Base-by-base conservation (phyloP, 106 monocot genomes). In the Iris macrosiphon region DNA sequence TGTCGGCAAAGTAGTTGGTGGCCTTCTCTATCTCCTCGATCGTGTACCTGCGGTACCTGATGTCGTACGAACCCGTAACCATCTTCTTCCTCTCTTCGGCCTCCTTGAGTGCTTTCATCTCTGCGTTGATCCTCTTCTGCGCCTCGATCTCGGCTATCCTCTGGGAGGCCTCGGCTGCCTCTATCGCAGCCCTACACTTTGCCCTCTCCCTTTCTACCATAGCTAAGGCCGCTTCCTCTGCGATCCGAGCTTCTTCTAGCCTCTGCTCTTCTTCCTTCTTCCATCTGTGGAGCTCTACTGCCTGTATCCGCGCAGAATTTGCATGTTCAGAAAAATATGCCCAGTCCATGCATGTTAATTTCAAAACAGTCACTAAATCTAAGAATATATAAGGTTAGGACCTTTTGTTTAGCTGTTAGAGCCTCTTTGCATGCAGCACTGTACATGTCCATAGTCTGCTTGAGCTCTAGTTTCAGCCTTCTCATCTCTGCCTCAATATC, bases 371-470 rank as follows among this genome's bases (percentile, higher is more conserved):
- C 37, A 37, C 12, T 5, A 7, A 7, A 7, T 12, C 8, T 37
- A 37, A 37, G 5, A 37, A 37, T 12, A 37, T 7, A 37, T 37
- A 37, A 12, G 8, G 12, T 7, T 5, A 37, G 5, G 8, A 68
- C 72, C 67, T 68, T 67, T 41, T 78, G 67, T 37, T 78, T 72
- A 12, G 65, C 72, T 17, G 68, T 45, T n/a, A 78, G 49, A 50
- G 78, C 67, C 53, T 78, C 78, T 59, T 48, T 78, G 72, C 78
- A 78, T 14, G 78, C 78, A 11, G 62, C 51, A 40, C 63, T 72
- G 43, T 78, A 78, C 72, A 72, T 72, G 57, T 78, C 63, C 78
- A 72, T 78, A 7, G 78, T 78, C 23, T 78, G 78, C 62, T 63
- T 72, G 6, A 78, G 68, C 25, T 78, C 67, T 26, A 72, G 40